These are phyloP conservation scores for Pterocarpus macrocarpus DNA, from an alignment of 306 rosid species.

Conservation along the genomic window DNA sequence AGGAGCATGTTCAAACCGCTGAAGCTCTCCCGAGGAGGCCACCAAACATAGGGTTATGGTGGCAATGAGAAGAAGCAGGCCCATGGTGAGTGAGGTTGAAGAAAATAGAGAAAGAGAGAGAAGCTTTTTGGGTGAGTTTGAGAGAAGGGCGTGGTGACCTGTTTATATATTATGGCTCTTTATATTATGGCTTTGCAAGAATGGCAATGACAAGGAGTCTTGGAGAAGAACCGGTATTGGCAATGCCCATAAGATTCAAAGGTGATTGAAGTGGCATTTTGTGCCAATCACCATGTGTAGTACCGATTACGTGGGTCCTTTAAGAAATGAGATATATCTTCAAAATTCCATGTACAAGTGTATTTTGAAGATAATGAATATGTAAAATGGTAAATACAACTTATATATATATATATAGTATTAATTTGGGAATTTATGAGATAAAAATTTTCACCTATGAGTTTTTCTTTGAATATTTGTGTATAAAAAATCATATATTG, in stretches of 20 bases:
- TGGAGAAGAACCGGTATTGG: neutral
- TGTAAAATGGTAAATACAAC: too few relatives aligned
- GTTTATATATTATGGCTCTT: conserved; percentile 12
- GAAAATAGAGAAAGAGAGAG: neutral
- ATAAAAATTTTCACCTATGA: too few relatives aligned
- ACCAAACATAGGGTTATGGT: conserved; percentile 36
- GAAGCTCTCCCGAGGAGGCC: conserved; percentile 31
- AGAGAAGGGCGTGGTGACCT: neutral
- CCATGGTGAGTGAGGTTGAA: conserved; percentile 20
- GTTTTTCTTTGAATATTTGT: too few relatives aligned
- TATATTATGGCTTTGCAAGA: neutral
- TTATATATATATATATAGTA: too few relatives aligned
- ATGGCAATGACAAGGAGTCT: neutral
- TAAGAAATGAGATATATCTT: too few relatives aligned
- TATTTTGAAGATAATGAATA: too few relatives aligned
- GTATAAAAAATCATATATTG: too few relatives aligned
- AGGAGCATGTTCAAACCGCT: conserved; percentile 37
- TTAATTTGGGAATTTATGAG: too few relatives aligned
- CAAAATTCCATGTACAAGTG: neutral
- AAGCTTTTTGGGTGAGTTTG: neutral
- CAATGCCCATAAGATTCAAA: neutral
- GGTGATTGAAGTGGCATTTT: neutral
- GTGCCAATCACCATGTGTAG: conserved; percentile 10
- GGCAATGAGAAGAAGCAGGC: conserved; percentile 16
- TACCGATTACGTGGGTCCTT: neutral